Evolutionary conservation across 148 eudicot species (phyloP).

Genomic region (Camellia granthamiana): DNA sequence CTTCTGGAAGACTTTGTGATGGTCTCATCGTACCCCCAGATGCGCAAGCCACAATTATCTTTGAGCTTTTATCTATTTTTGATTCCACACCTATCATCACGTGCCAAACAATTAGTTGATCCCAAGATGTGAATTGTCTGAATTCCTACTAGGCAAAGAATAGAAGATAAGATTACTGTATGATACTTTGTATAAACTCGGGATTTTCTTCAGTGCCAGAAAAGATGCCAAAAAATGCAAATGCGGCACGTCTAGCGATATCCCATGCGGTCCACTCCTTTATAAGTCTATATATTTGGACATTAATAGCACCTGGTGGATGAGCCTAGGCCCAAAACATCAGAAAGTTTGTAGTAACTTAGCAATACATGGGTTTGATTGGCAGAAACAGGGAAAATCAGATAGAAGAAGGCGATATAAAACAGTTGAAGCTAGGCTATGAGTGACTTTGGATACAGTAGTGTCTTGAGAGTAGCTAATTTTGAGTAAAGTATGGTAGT

Average conservation of each 20-base stretch:
- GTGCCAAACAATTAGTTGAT: constrained; percentile 20
- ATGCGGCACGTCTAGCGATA: constrained; percentile 92
- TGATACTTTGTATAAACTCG: constrained; percentile 72
- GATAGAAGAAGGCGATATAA: neutral
- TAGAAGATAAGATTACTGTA: neutral
- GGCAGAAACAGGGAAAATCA: neutral
- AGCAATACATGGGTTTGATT: neutral
- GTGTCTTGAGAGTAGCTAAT: neutral
- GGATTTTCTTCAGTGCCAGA: constrained; percentile 98
- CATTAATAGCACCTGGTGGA: constrained; percentile 92
- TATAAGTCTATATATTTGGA: constrained; percentile 90
- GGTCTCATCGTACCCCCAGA: constrained; percentile 97
- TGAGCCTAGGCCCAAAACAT: constrained; percentile 52
- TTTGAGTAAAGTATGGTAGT: neutral
- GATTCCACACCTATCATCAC: constrained; percentile 64
- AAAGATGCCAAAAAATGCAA: constrained; percentile 97
- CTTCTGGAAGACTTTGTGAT: constrained; percentile 91
- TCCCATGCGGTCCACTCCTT: constrained; percentile 99
- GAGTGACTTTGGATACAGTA: neutral
- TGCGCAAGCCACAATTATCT: constrained; percentile 93
- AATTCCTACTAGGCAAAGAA: neutral
- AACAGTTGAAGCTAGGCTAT: neutral
- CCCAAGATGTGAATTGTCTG: constrained; percentile 2
- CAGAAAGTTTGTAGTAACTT: neutral
- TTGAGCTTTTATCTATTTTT: constrained; percentile 65